phyloP scores from a whole-genome alignment of 148 eudicot genomes.

The Spergularia bocconei region DNA sequence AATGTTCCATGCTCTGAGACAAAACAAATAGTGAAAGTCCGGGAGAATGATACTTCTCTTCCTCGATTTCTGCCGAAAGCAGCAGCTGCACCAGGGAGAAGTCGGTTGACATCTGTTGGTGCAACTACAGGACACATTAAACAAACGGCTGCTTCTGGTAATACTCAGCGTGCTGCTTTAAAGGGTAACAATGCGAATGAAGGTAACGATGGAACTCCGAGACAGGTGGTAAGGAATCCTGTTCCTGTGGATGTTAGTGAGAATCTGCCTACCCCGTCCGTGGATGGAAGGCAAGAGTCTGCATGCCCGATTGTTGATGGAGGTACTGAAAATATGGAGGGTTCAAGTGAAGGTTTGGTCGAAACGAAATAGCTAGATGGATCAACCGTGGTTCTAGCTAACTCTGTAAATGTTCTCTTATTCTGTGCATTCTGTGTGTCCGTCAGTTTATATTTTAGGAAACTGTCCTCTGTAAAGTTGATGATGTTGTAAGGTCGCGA shows the following conservation, averaged over 20 bases:
- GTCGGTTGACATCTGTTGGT: slow-evolving; percentile 18
- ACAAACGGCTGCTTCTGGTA: slow-evolving; percentile 18
- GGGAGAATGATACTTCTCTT: slow-evolving; percentile 16
- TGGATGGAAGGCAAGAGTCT: slow-evolving; percentile 10
- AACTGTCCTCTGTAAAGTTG: slow-evolving; percentile 11
- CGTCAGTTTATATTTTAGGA: background rate
- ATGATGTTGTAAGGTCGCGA: background rate
- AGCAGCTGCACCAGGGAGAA: slow-evolving; percentile 14
- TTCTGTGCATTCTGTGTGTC: background rate
- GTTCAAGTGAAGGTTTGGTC: slow-evolving; percentile 7
- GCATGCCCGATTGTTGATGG: background rate
- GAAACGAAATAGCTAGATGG: slow-evolving; percentile 9
- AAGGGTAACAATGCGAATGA: background rate
- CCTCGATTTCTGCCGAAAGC: slow-evolving; percentile 20
- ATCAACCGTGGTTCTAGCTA: background rate
- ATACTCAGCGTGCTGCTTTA: slow-evolving; percentile 15
- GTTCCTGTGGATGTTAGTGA: slow-evolving; percentile 9
- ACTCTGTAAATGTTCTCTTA: slow-evolving; percentile 12
- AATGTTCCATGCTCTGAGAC: slow-evolving; percentile 23
- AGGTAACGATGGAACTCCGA: slow-evolving; percentile 9
- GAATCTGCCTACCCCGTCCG: background rate
- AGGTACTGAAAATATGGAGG: slow-evolving; percentile 11
- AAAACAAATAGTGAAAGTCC: slow-evolving; percentile 13
- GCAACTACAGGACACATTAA: slow-evolving; percentile 13
- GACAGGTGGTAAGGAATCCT: slow-evolving; percentile 4